These are phyloP conservation scores for Exophiala viscosa DNA, from an alignment of 2,329 filamentous ascomycete species.

Conservation along the genomic window DNA sequence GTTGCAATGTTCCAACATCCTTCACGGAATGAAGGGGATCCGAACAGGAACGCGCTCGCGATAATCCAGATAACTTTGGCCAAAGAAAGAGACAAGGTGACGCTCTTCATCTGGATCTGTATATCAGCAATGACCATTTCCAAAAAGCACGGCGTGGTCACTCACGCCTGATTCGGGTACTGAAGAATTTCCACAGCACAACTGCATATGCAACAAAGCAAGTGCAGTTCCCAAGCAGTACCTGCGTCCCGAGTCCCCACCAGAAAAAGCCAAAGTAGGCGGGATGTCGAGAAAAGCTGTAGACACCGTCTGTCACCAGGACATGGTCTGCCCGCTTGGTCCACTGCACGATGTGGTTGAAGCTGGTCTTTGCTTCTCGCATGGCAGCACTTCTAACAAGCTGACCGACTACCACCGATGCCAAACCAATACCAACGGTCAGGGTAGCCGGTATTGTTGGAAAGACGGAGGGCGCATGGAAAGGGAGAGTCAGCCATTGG, in stretches of 20 bases:
- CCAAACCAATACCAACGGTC: slow-evolving; percentile 53
- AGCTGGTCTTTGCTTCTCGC: slow-evolving; percentile 81
- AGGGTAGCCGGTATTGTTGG: slow-evolving; percentile 31
- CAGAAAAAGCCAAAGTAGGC: slow-evolving; percentile 98
- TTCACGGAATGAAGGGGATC: slow-evolving; percentile 69
- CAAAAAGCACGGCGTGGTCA: slow-evolving; percentile 23
- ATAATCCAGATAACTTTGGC: slow-evolving; percentile 74
- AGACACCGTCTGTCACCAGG: slow-evolving; percentile 81
- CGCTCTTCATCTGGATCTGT: slow-evolving; percentile 65
- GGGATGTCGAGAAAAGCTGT: slow-evolving; percentile 73
- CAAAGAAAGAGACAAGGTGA: slow-evolving; percentile 76
- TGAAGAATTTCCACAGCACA: slow-evolving; percentile 85
- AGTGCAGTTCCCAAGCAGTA: slow-evolving; percentile 78
- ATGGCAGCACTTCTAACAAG: slow-evolving; percentile 75
- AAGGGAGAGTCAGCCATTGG: slow-evolving; percentile 17
- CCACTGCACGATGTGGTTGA: slow-evolving; percentile 77
- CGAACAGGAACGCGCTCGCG: slow-evolving; percentile 66
- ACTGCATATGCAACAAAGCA: slow-evolving; percentile 70
- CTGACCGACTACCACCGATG: slow-evolving; percentile 68
- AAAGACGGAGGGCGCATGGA: slow-evolving; percentile 28
- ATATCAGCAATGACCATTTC: slow-evolving; percentile 8
- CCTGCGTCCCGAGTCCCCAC: slow-evolving; percentile 93
- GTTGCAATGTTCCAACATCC: neutral
- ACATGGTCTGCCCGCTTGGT: slow-evolving; percentile 66
- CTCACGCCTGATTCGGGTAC: slow-evolving; percentile 62